These are phyloP conservation scores for Malus sylvestris DNA, from an alignment of 306 rosid species.

Conservation along the genomic window DNA sequence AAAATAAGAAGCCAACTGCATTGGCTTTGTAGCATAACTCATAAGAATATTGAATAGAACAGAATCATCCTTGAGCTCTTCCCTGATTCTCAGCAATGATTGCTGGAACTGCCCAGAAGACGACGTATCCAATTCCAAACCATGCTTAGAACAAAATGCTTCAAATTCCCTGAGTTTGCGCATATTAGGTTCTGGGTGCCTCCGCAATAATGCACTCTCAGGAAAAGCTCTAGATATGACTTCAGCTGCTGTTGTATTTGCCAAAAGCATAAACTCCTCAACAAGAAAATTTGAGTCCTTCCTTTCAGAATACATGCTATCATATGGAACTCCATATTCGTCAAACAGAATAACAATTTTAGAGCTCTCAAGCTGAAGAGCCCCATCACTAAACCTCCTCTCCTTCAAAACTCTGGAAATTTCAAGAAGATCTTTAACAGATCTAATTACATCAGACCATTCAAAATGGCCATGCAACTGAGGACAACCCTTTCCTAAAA, in stretches of 20 bases:
- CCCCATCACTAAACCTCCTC: conserved; percentile 70
- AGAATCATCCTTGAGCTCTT: conserved; percentile 69
- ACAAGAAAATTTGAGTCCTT: conserved; percentile 67
- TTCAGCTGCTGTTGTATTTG: conserved; percentile 77
- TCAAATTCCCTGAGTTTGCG: conserved; percentile 71
- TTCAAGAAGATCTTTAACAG: conserved; percentile 53
- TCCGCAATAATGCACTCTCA: conserved; percentile 64
- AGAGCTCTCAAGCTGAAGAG: conserved; percentile 60
- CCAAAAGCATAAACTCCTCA: conserved; percentile 91
- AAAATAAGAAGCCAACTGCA: conserved; percentile 79
- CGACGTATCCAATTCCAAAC: conserved; percentile 59
- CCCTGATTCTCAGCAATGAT: conserved; percentile 55
- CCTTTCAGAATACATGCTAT: conserved; percentile 38
- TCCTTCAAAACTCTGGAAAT: conserved; percentile 48
- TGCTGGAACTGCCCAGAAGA: conserved; percentile 61
- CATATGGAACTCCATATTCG: conserved; percentile 61
- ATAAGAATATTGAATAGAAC: conserved; percentile 50
- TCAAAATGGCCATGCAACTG: conserved; percentile 52
- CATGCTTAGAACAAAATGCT: conserved; percentile 74
- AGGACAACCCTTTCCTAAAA: conserved; percentile 29
- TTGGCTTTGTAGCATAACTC: conserved; percentile 64
- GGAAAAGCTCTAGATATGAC: conserved; percentile 78
- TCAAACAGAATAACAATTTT: conserved; percentile 51
- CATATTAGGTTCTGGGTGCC: conserved; percentile 80
- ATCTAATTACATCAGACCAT: conserved; percentile 56